These are phyloP conservation scores for Eucalyptus guilfoylei DNA, from an alignment of 345 rosid species.

Conservation along the genomic window DNA sequence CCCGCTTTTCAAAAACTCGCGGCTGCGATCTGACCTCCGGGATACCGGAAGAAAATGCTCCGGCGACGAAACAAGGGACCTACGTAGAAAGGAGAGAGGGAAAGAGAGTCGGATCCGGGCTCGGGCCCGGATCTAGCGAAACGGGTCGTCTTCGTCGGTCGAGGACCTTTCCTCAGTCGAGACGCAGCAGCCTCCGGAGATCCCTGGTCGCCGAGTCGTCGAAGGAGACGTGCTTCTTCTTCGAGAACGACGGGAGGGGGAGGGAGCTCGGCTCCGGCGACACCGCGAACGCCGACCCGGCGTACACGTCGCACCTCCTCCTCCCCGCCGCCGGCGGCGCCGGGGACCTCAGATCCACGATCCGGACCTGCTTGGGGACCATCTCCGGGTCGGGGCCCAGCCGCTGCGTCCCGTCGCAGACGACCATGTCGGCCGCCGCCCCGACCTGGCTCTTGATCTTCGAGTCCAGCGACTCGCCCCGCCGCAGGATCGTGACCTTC, in stretches of 20 bases:
- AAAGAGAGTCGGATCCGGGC: not conserved
- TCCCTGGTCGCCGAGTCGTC: conserved; percentile 53
- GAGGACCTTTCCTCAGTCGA: not conserved
- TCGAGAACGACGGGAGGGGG: conserved; percentile 40
- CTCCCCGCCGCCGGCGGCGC: not conserved
- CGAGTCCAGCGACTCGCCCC: conserved; percentile 47
- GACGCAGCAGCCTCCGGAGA: conserved; percentile 45
- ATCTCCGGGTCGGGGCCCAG: conserved; percentile 10
- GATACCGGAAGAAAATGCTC: not conserved
- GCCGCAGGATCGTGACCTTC: conserved; percentile 34
- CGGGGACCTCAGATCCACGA: conserved; percentile 10
- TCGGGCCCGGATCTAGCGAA: not conserved
- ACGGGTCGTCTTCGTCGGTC: not conserved
- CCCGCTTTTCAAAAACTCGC: conserved; percentile 5
- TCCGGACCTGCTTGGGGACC: conserved; percentile 7
- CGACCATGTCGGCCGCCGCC: not conserved
- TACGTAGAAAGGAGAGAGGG: not conserved
- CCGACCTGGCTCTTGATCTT: conserved; percentile 5
- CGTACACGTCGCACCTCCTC: conserved; percentile 27
- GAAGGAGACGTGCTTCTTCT: conserved; percentile 14
- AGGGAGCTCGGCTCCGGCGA: conserved; percentile 57
- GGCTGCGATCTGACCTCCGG: not conserved
- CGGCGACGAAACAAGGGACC: not conserved
- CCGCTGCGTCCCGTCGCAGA: conserved; percentile 3
- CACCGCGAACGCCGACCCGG: conserved; percentile 38